These are phyloP conservation scores for Candida piceae DNA, from an alignment of 805 yeast genomes.

Conservation along the genomic window DNA sequence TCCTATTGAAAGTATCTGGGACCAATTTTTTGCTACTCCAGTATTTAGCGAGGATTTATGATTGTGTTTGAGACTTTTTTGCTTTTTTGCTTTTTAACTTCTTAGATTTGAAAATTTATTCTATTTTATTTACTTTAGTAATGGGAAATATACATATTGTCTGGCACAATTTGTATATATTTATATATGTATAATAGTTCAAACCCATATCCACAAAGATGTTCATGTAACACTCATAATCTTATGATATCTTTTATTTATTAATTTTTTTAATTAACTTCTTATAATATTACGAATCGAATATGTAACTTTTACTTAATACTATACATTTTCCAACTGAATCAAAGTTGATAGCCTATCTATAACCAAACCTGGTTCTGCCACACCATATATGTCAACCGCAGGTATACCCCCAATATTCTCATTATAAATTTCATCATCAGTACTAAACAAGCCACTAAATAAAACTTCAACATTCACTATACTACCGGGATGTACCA, in stretches of 20 bases:
- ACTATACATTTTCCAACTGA: slow-evolving; percentile 9
- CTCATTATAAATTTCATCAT: neutral
- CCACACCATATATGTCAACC: slow-evolving; percentile 18
- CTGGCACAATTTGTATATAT: too few species aligned
- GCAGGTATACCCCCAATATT: slow-evolving; percentile 4
- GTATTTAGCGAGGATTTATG: slow-evolving; percentile 13
- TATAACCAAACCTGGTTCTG: slow-evolving; percentile 13
- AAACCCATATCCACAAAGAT: too few species aligned
- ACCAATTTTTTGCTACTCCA: slow-evolving; percentile 45
- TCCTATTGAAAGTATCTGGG: slow-evolving; percentile 66
- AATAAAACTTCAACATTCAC: slow-evolving; percentile 21
- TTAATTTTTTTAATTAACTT: too few species aligned
- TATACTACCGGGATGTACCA: slow-evolving; percentile 14
- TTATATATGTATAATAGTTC: too few species aligned
- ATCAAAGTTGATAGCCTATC: slow-evolving; percentile 9
- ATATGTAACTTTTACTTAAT: neutral
- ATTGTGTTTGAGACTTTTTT: neutral
- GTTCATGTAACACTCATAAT: too few species aligned
- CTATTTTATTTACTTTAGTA: too few species aligned
- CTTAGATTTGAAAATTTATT: too few species aligned
- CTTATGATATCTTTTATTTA: too few species aligned
- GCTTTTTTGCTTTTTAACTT: neutral
- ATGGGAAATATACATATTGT: too few species aligned
- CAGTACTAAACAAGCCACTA: slow-evolving; percentile 4
- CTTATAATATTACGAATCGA: too few species aligned